Base-by-base conservation (phyloP, 495 filamentous ascomycete genomes). In the Penicillium goetzii region DNA sequence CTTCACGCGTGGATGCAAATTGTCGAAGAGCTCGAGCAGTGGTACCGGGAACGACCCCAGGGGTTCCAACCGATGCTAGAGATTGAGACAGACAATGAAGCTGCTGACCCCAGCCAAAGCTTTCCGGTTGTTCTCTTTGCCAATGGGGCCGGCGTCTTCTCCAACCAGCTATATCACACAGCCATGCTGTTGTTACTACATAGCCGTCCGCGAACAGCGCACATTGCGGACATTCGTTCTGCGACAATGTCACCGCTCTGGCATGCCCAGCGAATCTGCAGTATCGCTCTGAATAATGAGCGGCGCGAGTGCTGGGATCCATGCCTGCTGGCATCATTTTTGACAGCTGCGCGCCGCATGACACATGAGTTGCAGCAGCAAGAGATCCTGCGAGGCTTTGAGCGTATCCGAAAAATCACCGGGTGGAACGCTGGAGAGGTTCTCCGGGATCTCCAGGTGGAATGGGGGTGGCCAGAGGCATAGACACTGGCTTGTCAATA, bases 131-230 rank as follows among this genome's bases (percentile, higher is more conserved):
- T 82, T 38, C 57, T 81, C 10, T 82, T 78, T 54, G 71, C 76
- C 2, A 78, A 74, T 58, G 77, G 74, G 28, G 72, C 77, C 6
- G 77, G 74, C 1, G 61, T 74, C 14, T 77, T 77, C n/a, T 69
- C 72, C 28, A 80, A 77, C 58, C 74, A 74, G 61, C 56, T 82
- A 1, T 81, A 81, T 54, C 78, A 81, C 59, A 79, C 77, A 3
- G 77, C 77, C 15, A 78, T 76, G 74, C 59, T 80, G 33, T 50
- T 78, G 1, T 61, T 81, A n/a, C 61, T 81, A 9, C 71, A 73
- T 49, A 75, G 66, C 53, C 76, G 69, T 25, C 75, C 78, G 17
- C 75, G 76, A 2, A 76, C 74, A 1, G 70, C 69, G n/a, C 63
- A 65, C 1, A 53, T 67, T 6, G 34, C 60, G 1, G 62, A 63